Conservation (phyloP, 1,284 basidiomycete genomes). For the Cryptococcus wingfieldii region DNA sequence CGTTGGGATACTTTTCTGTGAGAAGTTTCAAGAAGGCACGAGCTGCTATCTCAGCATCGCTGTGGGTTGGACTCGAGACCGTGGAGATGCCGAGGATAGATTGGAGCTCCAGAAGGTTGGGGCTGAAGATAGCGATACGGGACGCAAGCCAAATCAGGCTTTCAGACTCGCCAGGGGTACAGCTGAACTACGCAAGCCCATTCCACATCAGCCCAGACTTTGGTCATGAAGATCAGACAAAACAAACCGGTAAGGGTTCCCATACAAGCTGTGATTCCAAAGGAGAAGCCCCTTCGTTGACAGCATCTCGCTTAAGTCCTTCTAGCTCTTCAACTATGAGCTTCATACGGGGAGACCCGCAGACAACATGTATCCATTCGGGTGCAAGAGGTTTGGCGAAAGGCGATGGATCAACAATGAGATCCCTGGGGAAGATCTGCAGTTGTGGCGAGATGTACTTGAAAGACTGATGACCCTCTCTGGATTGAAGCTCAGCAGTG, state of each 20-base stretch:
- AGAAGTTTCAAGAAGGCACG: constrained; percentile 58
- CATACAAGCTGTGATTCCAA: constrained; percentile 61
- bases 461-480: constrained; percentile 59
- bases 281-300: not conserved
- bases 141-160: constrained; percentile 19
- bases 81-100: constrained; percentile 10
- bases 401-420: constrained; percentile 53
- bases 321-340: constrained; percentile 64
- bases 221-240: not conserved
- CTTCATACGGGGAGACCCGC: constrained; percentile 67
- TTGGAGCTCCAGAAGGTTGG: constrained; percentile 52
- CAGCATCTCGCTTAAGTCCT: constrained; percentile 35
- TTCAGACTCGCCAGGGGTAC: constrained; percentile 66
- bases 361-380: constrained; percentile 74
- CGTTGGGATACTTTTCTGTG: constrained; percentile 51
- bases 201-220: not conserved
- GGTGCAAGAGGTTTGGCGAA: constrained; percentile 54
- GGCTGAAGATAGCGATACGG: constrained; percentile 41
- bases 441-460: constrained; percentile 72
- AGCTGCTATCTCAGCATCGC: constrained; percentile 61
- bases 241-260: constrained; percentile 62
- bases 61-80: constrained; percentile 13
- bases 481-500: constrained; percentile 2
- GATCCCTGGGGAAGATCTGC: constrained; percentile 66
- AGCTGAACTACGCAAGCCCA: constrained; percentile 59